A percentile compares a stretch with the other conserved stretches of the same genome.
Evolutionary conservation across 306 rosid species (phyloP).

Genomic region (Arachis hypogaea): DNA sequence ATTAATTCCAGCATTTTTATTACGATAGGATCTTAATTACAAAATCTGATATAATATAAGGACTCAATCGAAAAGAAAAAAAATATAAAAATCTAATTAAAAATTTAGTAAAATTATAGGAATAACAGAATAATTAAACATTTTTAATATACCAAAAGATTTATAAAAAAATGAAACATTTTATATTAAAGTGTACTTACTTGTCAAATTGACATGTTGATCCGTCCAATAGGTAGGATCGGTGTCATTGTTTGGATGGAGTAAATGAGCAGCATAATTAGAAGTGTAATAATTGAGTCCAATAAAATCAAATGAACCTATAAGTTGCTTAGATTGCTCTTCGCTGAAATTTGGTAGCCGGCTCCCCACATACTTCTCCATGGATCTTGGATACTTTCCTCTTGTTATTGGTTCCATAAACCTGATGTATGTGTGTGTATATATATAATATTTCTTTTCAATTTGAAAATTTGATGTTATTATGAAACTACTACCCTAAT

Average conservation of each 20-base stretch:
- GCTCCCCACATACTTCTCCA: slow-evolving; percentile 56
- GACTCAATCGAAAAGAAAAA: too few species aligned
- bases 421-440: slow-evolving; percentile 35
- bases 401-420: slow-evolving; percentile 61
- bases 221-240: slow-evolving; percentile 40
- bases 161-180: too few species aligned
- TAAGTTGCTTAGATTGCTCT: slow-evolving; percentile 50
- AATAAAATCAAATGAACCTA: slow-evolving; percentile 66
- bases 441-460: too few species aligned
- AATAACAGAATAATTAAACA: too few species aligned
- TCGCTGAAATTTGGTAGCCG: slow-evolving; percentile 59
- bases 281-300: slow-evolving; percentile 75
- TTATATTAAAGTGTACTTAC: slow-evolving; percentile 37
- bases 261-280: slow-evolving; percentile 44
- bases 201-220: slow-evolving; percentile 41
- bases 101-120: too few species aligned
- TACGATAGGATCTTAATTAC: too few species aligned
- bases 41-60: too few species aligned
- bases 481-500: too few species aligned
- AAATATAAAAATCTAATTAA: too few species aligned
- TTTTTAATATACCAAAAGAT: too few species aligned
- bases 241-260: slow-evolving; percentile 16
- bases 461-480: too few species aligned
- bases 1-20: too few species aligned
- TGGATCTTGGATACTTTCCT: slow-evolving; percentile 71